Percentiles rank a stretch among this genome's conserved stretches.
These are phyloP conservation scores for Graphilbum sp. DNA, from an alignment of 2,329 filamentous ascomycete species.

Conservation along the genomic window DNA sequence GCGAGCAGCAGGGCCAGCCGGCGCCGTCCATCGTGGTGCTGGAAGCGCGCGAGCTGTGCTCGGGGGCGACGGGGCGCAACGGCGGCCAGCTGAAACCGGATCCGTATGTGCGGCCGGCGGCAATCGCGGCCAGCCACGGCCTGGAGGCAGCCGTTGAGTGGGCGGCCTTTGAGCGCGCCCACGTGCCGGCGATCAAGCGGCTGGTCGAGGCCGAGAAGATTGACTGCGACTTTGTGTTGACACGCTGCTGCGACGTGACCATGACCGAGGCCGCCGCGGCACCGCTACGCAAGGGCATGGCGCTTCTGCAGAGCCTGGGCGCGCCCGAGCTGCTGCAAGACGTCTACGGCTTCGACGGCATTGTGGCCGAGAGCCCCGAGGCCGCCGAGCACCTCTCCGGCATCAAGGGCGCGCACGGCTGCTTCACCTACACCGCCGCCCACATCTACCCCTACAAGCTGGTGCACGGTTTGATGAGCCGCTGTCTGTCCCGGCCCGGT, in stretches of 20 bases:
- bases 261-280: slow-evolving; percentile 16
- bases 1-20: slow-evolving; percentile 1
- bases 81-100: slow-evolving; percentile 20
- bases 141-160: slow-evolving; percentile 8
- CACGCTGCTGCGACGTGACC: slow-evolving; percentile 22
- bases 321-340: no score
- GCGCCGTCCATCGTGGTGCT: slow-evolving; percentile 15
- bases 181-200: slow-evolving; percentile 17
- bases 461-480: no score
- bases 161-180: slow-evolving; percentile 14
- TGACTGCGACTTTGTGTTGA: slow-evolving; percentile 27
- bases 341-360: slow-evolving; percentile 9
- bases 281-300: slow-evolving; percentile 10
- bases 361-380: slow-evolving; percentile 12
- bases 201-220: slow-evolving; percentile 20
- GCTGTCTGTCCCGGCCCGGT: slow-evolving; percentile 1
- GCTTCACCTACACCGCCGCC: slow-evolving; percentile 15
- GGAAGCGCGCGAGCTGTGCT: slow-evolving; percentile 19
- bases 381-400: slow-evolving; percentile 17
- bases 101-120: neutral
- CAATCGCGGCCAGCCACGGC: slow-evolving; percentile 14
- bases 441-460: slow-evolving; percentile 19
- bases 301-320: no score
- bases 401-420: slow-evolving; percentile 19
- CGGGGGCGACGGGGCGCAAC: slow-evolving; percentile 21